phyloP scores from a whole-genome alignment of 2,329 filamentous ascomycete species.

The Colletotrichum sp. region DNA sequence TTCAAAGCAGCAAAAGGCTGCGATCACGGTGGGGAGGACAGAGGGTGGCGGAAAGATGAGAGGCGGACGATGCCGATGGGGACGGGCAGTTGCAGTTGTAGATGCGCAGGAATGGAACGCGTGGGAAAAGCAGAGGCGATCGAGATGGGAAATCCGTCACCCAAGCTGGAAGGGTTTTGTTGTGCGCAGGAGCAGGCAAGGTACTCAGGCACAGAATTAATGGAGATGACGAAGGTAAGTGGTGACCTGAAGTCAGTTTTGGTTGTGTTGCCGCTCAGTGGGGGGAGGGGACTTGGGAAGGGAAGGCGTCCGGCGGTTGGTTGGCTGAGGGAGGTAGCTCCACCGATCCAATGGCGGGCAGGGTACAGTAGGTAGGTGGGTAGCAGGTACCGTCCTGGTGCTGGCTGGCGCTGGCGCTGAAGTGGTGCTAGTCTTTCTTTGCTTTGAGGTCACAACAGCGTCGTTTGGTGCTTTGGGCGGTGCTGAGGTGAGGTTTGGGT shows the following conservation, averaged over 20 bases:
- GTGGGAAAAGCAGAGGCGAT: constrained; percentile 1
- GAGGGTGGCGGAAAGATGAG: neutral
- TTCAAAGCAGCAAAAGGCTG: constrained; percentile 35
- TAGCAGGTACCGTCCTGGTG: neutral
- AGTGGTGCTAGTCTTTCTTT: too few species aligned
- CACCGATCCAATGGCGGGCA: neutral
- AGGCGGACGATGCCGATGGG: neutral
- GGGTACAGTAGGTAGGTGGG: neutral
- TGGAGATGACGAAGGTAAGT: constrained; percentile 22
- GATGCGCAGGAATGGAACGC: neutral
- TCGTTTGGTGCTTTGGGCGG: neutral
- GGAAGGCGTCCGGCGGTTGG: constrained; percentile 8
- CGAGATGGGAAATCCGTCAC: constrained; percentile 15
- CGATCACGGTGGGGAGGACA: neutral
- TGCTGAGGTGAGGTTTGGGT: neutral
- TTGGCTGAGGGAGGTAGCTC: constrained; percentile 19
- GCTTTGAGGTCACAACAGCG: neutral
- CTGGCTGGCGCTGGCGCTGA: neutral
- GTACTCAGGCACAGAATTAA: constrained; percentile 15
- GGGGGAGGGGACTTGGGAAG: neutral
- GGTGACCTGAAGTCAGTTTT: constrained; percentile 23
- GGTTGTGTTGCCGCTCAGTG: constrained; percentile 18
- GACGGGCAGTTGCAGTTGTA: neutral
- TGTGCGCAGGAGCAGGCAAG: constrained; percentile 9
- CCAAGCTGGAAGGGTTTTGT: neutral